phyloP scores from a whole-genome alignment of 1,139 yeast species.

The Suhomyces choctaworum region DNA sequence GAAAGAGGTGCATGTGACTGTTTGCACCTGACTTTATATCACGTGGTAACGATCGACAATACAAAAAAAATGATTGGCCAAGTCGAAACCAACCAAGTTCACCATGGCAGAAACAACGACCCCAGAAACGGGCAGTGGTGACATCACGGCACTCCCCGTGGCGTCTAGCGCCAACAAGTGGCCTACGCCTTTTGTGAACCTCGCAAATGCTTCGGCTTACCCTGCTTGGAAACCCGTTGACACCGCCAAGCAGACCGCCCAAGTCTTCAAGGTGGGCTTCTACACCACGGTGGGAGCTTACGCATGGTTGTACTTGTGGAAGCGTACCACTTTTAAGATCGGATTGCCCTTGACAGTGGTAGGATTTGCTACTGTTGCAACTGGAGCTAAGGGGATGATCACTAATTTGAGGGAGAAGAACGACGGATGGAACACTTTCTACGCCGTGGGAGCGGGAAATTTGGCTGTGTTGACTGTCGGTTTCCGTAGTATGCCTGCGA shows the following conservation, averaged over 20 bases:
- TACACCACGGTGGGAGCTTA: slow-evolving; percentile 51
- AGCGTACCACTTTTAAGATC: slow-evolving; percentile 47
- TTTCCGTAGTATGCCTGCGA: slow-evolving; percentile 43
- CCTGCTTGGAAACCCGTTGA: slow-evolving; percentile 50
- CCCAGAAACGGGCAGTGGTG: slow-evolving; percentile 15
- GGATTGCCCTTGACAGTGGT: slow-evolving; percentile 43
- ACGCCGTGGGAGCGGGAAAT: slow-evolving; percentile 48
- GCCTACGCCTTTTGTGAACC: slow-evolving; percentile 47
- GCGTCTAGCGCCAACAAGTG: slow-evolving; percentile 43
- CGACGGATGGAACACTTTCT: slow-evolving; percentile 52
- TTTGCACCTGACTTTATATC: neutral
- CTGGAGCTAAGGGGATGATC: slow-evolving; percentile 41
- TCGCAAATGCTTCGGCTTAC: slow-evolving; percentile 42
- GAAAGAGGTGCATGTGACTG: slow-evolving; percentile 1
- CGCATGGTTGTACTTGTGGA: slow-evolving; percentile 51
- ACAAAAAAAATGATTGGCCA: slow-evolving; percentile 23
- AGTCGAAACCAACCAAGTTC: no score
- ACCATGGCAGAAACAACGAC: no score
- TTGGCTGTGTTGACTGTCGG: slow-evolving; percentile 43
- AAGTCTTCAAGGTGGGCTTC: slow-evolving; percentile 42
- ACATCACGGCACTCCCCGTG: slow-evolving; percentile 29
- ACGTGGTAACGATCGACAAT: slow-evolving; percentile 14
- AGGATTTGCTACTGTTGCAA: slow-evolving; percentile 46
- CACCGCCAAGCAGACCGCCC: slow-evolving; percentile 43
- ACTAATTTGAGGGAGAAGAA: slow-evolving; percentile 50